A percentile compares a stretch with the other conserved stretches of the same genome.
Conservation (phyloP, 192 early-diverging fungal genomes). For the Rhizophagus prolifer region DNA sequence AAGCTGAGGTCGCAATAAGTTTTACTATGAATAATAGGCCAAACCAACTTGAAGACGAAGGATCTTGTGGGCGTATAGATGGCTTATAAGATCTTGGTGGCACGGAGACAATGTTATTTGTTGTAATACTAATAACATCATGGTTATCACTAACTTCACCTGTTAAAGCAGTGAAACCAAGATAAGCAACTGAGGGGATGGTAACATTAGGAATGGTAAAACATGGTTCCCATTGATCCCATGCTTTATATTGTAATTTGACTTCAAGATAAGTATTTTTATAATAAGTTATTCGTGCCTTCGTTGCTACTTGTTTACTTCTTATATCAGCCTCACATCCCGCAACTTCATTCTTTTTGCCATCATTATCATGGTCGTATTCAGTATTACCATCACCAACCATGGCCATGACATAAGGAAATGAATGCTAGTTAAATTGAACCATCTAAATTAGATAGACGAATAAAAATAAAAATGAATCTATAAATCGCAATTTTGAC, state of each 20-base stretch:
- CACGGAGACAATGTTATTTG: conserved; percentile 18
- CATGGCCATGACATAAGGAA: conserved; percentile 93
- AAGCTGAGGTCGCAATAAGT: conserved; percentile 7
- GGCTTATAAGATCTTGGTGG: conserved; percentile 16
- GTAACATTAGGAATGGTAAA: conserved; percentile 77
- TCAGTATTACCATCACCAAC: conserved; percentile 84
- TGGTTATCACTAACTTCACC: conserved; percentile 74
- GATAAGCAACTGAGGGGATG: conserved; percentile 75
- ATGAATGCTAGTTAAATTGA: conserved; percentile 49
- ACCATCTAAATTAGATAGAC: neutral
- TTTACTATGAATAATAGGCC: conserved; percentile 20
- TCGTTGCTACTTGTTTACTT: conserved; percentile 56
- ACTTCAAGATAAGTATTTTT: conserved; percentile 49
- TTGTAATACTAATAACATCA: conserved; percentile 25
- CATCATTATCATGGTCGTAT: conserved; percentile 87
- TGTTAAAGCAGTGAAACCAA: conserved; percentile 91
- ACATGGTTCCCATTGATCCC: conserved; percentile 79
- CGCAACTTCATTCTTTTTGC: conserved; percentile 63
- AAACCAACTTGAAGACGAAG: conserved; percentile 20
- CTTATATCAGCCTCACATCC: conserved; percentile 82
- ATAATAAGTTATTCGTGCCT: conserved; percentile 73
- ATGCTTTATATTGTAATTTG: conserved; percentile 42
- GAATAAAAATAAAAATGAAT: neutral
- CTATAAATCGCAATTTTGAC: neutral
- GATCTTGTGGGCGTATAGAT: neutral